Base-by-base conservation (phyloP, 169 alveolate genomes). In the Perkinsus olseni region DNA sequence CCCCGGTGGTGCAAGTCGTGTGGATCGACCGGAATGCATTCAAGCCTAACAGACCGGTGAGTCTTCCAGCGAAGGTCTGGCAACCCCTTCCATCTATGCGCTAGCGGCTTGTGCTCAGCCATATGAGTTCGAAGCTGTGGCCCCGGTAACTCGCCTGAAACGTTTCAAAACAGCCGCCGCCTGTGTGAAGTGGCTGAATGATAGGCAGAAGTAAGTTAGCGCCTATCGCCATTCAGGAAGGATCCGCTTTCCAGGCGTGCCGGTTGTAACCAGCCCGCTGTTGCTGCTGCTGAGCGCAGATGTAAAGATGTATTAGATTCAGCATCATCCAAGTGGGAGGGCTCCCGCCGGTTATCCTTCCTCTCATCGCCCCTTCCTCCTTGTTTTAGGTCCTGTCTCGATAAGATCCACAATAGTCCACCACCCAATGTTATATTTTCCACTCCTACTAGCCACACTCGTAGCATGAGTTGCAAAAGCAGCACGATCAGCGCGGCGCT, bases 121-220 rank as follows among this genome's bases (percentile, higher is more conserved):
- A 3, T 62, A 62, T 62, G 82, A 62, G 1, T 62, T 62, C 34
- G 82, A 62, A 62, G 82, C 82, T 13, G 34, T 62, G 31, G 82
- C 82, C 1, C 31, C 82, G 0, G 82, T 62, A 13, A 62, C 82
- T 62, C 82, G 82, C 8, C 82, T 62, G 82, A 62, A 62, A 62
- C 28, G 82, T 13, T 62, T 62, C 82, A 62, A 62, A 62, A 62
- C 82, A 21, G 82, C 82, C 82, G 82, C 82, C 34, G 82, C 82
- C 82, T 62, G 82, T 62, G 82, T 62, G 82, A 62, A 62, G 82
- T 62, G 82, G 82, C 82, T 62, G 82, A 62, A 62, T 28, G 82
- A 62, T 28, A 13, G 82, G 34, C 82, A 28, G 34, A 62, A 62
- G 82, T 62, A 28, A 24, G 82, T 13, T 24, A 4, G 36, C 50